Base-by-base conservation (phyloP, 371 early-diverging fungal genomes). In the Lichtheimia corymbifera region DNA sequence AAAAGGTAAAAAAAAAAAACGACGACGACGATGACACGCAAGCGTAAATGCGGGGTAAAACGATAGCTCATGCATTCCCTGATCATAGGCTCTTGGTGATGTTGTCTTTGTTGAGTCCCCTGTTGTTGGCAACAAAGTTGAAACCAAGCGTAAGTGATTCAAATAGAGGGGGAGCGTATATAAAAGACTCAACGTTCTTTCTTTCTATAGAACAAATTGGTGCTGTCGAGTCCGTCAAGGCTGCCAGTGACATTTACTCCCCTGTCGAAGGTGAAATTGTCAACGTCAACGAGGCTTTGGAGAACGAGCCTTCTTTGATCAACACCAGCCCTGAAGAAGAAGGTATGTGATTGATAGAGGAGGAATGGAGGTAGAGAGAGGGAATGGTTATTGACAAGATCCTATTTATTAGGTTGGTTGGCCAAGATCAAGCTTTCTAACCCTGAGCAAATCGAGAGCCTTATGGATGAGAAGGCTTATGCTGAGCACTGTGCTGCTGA, bases 141-240 rank as follows among this genome's bases (percentile, higher is more conserved):
- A 74, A 11, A 63, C 75, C 67, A 79, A 80, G 50, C 90, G 93
- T 92, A 75, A 65, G 71, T 30, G 15, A 43, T 9, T 13, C 28
- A 15, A 50, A 17, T 30, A 14, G 5, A 47, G 18, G 44, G 18
- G 30, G 3, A 17, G n/a, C n/a, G n/a, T 25, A 25, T 28, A 20
- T 44, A 22, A 35, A 47, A 15, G 50, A n/a, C 22, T 22, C 22
- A 22, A 1, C 22, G 22, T 22, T 22, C 22, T 22, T 22, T 50
- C 28, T 18, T 17, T 58, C 28, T 27, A 47, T 73, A 90, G 93
- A 85, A 24, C 70, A 72, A 68, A 82, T 95, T 41, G 94, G 93
- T 61, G 90, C 91, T 30, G 93, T 98, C 59, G 98, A 98, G 77
- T 91, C 91, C 47, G 98, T 98, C 67, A 98, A 98, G 86, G 97